phyloP scores from a whole-genome alignment of 345 rosid species.

The Gossypioides kirkii region DNA sequence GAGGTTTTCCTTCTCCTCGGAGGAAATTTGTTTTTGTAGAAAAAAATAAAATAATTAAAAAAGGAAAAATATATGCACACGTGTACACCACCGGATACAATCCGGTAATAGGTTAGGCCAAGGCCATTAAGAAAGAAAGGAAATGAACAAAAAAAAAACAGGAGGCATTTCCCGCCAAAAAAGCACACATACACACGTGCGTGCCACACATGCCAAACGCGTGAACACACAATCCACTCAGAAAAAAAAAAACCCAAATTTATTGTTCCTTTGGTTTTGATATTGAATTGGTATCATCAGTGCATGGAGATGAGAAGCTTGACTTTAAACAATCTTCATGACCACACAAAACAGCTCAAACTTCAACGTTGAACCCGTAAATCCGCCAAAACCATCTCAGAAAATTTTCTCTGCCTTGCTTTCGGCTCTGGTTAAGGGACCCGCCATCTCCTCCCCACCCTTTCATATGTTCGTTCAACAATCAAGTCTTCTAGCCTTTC shows the following conservation, averaged over 20 bases:
- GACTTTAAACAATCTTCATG: not conserved
- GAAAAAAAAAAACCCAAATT: conserved; percentile 12
- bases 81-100: conserved; percentile 18
- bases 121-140: conserved; percentile 21
- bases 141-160: not conserved
- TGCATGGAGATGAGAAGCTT: conserved; percentile 5
- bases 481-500: conserved; percentile 20
- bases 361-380: conserved; percentile 14
- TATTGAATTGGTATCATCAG: not conserved
- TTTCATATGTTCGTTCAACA: conserved; percentile 16
- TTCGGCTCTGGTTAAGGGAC: conserved; percentile 21
- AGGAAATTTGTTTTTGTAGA: not conserved
- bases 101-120: conserved; percentile 21
- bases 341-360: not conserved
- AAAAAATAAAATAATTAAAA: conserved; percentile 3
- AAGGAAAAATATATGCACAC: conserved; percentile 19
- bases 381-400: conserved; percentile 11
- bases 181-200: conserved; percentile 38
- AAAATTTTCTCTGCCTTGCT: not conserved
- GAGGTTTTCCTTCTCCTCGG: conserved; percentile 26
- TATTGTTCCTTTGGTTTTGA: not conserved
- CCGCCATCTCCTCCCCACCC: conserved; percentile 24
- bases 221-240: conserved; percentile 32
- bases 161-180: conserved; percentile 45
- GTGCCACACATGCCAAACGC: conserved; percentile 24